These are phyloP conservation scores for Globisporangium spiculum DNA, from an alignment of 352 stramenopile species.

Conservation along the genomic window DNA sequence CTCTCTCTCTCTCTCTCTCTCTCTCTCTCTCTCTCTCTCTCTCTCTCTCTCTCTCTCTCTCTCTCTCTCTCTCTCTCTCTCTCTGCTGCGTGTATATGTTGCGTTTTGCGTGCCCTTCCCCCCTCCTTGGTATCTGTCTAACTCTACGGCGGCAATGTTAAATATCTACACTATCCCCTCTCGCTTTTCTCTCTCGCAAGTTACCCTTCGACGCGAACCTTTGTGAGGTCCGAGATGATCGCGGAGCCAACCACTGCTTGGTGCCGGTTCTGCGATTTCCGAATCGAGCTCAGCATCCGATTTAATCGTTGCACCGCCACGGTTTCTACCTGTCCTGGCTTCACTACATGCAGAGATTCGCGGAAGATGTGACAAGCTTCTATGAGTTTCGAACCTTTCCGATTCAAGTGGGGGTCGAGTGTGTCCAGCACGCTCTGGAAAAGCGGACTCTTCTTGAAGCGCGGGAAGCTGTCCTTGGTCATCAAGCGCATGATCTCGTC, in stretches of 20 bases:
- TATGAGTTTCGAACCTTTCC: constrained; percentile 61
- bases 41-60: too few relatives aligned
- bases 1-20: too few relatives aligned
- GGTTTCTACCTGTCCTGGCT: constrained; percentile 50
- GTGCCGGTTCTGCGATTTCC: constrained; percentile 56
- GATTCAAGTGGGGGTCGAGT: constrained; percentile 58
- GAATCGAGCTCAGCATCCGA: constrained; percentile 67
- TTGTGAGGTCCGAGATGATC: constrained; percentile 19
- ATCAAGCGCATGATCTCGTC: constrained; percentile 83
- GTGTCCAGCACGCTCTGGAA: constrained; percentile 66
- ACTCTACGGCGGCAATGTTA: constrained; percentile 5
- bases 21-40: too few relatives aligned
- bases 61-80: neutral
- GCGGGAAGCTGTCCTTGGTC: constrained; percentile 77
- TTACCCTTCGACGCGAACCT: constrained; percentile 24
- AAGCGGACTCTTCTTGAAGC: constrained; percentile 70
- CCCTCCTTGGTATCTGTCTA: neutral
- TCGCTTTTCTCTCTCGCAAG: neutral
- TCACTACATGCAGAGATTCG: constrained; percentile 60
- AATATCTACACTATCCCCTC: constrained; percentile 11
- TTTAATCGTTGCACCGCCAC: constrained; percentile 51
- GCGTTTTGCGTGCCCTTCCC: neutral
- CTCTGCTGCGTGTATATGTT: neutral
- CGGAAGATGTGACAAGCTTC: constrained; percentile 72
- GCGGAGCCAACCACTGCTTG: constrained; percentile 15